These are phyloP conservation scores for Kalmusia sp. DNA, from an alignment of 2,329 filamentous ascomycete genomes.

Conservation along the genomic window DNA sequence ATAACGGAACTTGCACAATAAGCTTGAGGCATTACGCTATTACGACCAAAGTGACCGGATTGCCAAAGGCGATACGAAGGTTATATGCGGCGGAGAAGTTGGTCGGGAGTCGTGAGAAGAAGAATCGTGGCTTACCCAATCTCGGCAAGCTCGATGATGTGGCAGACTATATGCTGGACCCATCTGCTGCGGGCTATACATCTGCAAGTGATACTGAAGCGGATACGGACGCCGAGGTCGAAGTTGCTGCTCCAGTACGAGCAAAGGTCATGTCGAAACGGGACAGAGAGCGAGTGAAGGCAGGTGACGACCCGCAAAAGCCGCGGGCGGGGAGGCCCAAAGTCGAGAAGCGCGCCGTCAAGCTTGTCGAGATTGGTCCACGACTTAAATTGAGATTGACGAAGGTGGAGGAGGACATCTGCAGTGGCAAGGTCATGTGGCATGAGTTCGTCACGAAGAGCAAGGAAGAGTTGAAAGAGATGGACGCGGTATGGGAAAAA, in stretches of 20 bases:
- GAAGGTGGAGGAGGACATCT: constrained; percentile 95
- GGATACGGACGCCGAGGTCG: constrained; percentile 95
- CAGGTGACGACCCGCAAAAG: constrained; percentile 49
- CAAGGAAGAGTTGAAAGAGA: constrained; percentile 74
- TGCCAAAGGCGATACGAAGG: constrained; percentile 83
- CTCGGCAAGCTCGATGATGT: constrained; percentile 91
- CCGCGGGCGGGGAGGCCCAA: constrained; percentile 44
- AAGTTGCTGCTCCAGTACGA: constrained; percentile 70
- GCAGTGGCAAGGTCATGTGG: constrained; percentile 92
- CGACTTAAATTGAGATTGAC: constrained; percentile 87
- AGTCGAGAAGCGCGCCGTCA: constrained; percentile 87
- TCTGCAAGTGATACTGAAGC: constrained; percentile 92
- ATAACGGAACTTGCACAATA: constrained; percentile 72
- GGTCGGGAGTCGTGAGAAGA: constrained; percentile 63
- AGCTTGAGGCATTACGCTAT: constrained; percentile 96
- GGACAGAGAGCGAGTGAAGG: constrained; percentile 54
- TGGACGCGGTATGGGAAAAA: constrained; percentile 85
- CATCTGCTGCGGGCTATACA: constrained; percentile 79
- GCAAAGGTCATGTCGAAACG: constrained; percentile 67
- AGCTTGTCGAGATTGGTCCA: constrained; percentile 89
- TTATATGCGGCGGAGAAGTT: constrained; percentile 87
- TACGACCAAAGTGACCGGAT: constrained; percentile 82
- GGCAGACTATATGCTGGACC: constrained; percentile 90
- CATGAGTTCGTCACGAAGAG: constrained; percentile 93
- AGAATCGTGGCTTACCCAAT: constrained; percentile 78